phyloP scores from a whole-genome alignment of 2,329 filamentous ascomycete genomes.

The Epichloe coenophiala region DNA sequence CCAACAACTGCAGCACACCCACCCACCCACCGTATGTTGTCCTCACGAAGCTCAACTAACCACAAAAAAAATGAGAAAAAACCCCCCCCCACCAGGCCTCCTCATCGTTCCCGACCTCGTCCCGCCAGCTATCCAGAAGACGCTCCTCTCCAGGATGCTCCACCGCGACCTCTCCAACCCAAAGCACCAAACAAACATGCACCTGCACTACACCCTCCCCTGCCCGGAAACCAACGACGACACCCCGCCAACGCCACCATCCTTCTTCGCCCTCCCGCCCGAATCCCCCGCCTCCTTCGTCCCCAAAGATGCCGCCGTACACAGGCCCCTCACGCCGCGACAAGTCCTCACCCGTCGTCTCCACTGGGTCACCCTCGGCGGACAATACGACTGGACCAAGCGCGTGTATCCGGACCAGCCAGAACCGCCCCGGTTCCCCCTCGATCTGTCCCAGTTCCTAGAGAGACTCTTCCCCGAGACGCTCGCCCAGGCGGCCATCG shows the following conservation, averaged over 20 bases:
- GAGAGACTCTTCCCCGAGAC: constrained; percentile 62
- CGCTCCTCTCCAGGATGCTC: constrained; percentile 59
- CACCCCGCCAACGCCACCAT: constrained; percentile 19
- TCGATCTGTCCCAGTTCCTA: constrained; percentile 56
- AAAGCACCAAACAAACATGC: constrained; percentile 76
- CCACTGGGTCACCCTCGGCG: constrained; percentile 88
- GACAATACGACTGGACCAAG: constrained; percentile 91
- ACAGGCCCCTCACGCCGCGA: constrained; percentile 56
- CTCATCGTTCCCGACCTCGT: constrained; percentile 64
- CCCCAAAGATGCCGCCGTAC: constrained; percentile 60
- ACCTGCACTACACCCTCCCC: constrained; percentile 59
- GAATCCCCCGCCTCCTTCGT: constrained; percentile 39
- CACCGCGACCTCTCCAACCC: constrained; percentile 64
- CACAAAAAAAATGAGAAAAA: neutral
- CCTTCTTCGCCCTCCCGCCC: constrained; percentile 41
- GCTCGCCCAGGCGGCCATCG: constrained; percentile 74
- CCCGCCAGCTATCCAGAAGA: constrained; percentile 52
- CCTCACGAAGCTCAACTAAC: no score
- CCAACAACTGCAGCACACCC: neutral
- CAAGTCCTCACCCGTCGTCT: constrained; percentile 67
- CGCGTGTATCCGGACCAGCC: constrained; percentile 58
- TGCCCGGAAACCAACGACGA: constrained; percentile 32
- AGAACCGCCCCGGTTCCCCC: constrained; percentile 58
- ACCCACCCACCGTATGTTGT: no score
- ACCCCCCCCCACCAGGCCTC: constrained; percentile 44